A percentile compares a stretch with the other conserved stretches of the same genome.
phyloP scores from a whole-genome alignment of 805 yeast species.

The Wickerhamomyces subpelliculosus region DNA sequence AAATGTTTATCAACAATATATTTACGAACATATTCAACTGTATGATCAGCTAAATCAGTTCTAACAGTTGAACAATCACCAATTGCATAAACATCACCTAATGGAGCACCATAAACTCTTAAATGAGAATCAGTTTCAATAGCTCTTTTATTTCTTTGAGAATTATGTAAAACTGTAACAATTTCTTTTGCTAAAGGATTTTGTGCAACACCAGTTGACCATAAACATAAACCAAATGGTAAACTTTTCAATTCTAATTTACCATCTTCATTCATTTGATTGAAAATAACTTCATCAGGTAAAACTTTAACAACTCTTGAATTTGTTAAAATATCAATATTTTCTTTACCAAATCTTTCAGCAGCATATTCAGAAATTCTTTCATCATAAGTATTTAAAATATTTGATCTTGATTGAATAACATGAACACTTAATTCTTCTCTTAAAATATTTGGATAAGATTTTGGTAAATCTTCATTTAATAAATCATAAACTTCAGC shows the following conservation, averaged over 20 bases:
- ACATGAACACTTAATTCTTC: slow-evolving; percentile 62
- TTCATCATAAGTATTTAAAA: slow-evolving; percentile 62
- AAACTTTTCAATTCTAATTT: slow-evolving; percentile 35
- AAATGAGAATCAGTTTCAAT: slow-evolving; percentile 70
- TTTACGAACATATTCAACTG: slow-evolving; percentile 42
- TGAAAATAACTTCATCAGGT: slow-evolving; percentile 51
- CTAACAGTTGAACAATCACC: slow-evolving; percentile 69
- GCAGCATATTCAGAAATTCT: slow-evolving; percentile 59
- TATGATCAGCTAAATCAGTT: slow-evolving; percentile 50
- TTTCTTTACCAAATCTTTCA: slow-evolving; percentile 54
- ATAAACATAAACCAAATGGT: slow-evolving; percentile 62
- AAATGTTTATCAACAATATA: slow-evolving; percentile 37
- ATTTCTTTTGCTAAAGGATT: slow-evolving; percentile 54
- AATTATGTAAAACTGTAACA: slow-evolving; percentile 36
- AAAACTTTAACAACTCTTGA: slow-evolving; percentile 55
- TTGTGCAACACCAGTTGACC: slow-evolving; percentile 75
- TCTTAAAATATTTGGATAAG: slow-evolving; percentile 53
- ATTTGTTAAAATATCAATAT: slow-evolving; percentile 55
- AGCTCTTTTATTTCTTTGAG: slow-evolving; percentile 60
- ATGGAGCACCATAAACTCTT: slow-evolving; percentile 61
- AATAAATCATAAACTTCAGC: slow-evolving; percentile 63
- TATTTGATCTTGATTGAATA: slow-evolving; percentile 62
- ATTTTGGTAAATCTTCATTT: slow-evolving; percentile 53
- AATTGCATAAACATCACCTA: slow-evolving; percentile 62
- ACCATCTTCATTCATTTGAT: slow-evolving; percentile 41